Evolutionary conservation across 345 rosid species (phyloP).

Genomic region (Salix purpurea): DNA sequence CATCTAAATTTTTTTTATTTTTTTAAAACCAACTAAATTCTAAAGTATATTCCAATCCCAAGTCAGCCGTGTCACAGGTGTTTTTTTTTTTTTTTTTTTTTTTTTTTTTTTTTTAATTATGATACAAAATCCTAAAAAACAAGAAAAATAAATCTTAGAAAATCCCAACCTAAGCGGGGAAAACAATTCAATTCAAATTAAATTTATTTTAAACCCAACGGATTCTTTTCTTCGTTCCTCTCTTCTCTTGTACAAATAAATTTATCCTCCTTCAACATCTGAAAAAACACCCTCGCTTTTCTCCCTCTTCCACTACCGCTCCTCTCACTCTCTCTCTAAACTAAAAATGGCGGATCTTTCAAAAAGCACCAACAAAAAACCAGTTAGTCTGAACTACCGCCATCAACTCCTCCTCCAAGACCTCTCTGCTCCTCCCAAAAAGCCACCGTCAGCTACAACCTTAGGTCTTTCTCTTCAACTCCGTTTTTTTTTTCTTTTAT

Average conservation of each 20-base stretch:
- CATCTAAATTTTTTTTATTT: too few species aligned
- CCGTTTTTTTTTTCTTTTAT: neutral
- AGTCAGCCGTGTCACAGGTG: too few species aligned
- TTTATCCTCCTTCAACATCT: too few species aligned
- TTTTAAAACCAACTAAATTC: too few species aligned
- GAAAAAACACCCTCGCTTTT: neutral
- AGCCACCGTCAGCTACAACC: slow-evolving; percentile 26
- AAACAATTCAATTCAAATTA: neutral
- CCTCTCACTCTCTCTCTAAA: neutral
- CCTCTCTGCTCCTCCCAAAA: slow-evolving; percentile 56
- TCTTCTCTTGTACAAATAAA: too few species aligned
- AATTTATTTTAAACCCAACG: neutral
- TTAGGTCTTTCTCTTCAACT: neutral
- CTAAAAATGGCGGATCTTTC: slow-evolving; percentile 47
- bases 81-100: too few species aligned
- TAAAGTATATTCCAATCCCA: too few species aligned
- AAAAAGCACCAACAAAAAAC: slow-evolving; percentile 37
- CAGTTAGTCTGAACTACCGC: slow-evolving; percentile 75
- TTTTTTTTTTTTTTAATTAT: too few species aligned
- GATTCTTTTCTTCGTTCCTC: too few species aligned
- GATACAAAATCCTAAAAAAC: too few species aligned
- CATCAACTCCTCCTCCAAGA: slow-evolving; percentile 77
- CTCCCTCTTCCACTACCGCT: neutral
- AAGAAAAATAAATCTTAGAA: neutral
- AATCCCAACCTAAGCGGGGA: neutral